A percentile compares a stretch with the other conserved stretches of the same genome.
These are phyloP conservation scores for Pyrenophora graminea DNA, from an alignment of 2,329 filamentous ascomycete species.

Conservation along the genomic window DNA sequence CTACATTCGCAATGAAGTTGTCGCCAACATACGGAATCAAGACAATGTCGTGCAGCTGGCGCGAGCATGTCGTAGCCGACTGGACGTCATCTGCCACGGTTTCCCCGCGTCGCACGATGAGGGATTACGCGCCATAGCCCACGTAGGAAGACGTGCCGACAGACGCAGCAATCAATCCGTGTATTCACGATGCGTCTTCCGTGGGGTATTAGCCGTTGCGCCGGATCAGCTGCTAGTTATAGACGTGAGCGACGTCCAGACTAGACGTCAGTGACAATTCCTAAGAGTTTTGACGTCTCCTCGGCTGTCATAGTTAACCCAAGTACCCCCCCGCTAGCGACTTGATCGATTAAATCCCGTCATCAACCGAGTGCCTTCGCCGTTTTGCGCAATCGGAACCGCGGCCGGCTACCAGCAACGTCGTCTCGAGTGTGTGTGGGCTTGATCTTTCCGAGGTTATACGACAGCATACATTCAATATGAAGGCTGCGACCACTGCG, in stretches of 20 bases:
- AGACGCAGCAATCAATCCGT: constrained; percentile 16
- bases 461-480: constrained; percentile 23
- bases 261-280: constrained; percentile 9
- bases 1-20: background rate
- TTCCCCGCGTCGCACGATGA: constrained; percentile 18
- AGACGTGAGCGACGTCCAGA: constrained; percentile 10
- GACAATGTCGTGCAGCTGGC: background rate
- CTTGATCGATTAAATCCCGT: constrained; percentile 15
- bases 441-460: constrained; percentile 35
- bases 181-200: constrained; percentile 1
- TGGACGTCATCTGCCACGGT: constrained; percentile 15
- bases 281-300: constrained; percentile 21
- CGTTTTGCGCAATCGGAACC: constrained; percentile 24
- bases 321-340: constrained; percentile 41
- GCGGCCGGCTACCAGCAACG: constrained; percentile 32
- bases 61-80: constrained; percentile 1
- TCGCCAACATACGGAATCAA: background rate
- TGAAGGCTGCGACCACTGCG: constrained; percentile 38
- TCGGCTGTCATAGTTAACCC: constrained; percentile 22
- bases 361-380: constrained; percentile 18
- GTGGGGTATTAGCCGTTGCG: constrained; percentile 21
- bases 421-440: constrained; percentile 13
- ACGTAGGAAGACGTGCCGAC: constrained; percentile 14
- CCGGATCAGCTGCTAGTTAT: constrained; percentile 20
- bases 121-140: constrained; percentile 12